phyloP scores from a whole-genome alignment of 2,329 filamentous ascomycete genomes.

The Teratosphaeriaceae sp. region DNA sequence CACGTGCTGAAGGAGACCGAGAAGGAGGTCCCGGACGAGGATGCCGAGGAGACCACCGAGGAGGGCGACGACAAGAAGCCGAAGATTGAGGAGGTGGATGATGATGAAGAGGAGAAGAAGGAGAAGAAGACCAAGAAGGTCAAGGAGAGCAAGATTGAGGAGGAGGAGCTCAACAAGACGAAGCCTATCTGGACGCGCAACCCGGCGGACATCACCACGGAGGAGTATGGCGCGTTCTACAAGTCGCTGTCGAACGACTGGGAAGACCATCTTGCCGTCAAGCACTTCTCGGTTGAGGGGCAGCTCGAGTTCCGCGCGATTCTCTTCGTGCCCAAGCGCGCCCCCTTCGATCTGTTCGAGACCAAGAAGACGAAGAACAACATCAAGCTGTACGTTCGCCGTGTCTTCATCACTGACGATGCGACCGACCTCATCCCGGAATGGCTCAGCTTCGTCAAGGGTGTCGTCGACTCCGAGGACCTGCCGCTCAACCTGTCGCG shows the following conservation, averaged over 20 bases:
- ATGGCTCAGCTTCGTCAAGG: slow-evolving; percentile 99
- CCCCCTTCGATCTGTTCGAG: slow-evolving; percentile 99
- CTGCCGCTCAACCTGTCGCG: slow-evolving; percentile 98
- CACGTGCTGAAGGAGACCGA: slow-evolving; percentile 99
- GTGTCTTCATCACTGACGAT: slow-evolving; percentile 99
- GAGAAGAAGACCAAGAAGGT: slow-evolving; percentile 98
- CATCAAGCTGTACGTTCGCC: slow-evolving; percentile 99
- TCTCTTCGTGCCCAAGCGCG: slow-evolving; percentile 98
- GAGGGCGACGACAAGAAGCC: slow-evolving; percentile 89
- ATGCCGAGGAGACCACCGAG: slow-evolving; percentile 65
- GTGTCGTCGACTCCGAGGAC: slow-evolving; percentile 99
- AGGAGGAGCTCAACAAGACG: slow-evolving; percentile 99
- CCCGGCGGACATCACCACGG: slow-evolving; percentile 85
- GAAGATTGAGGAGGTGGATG: slow-evolving; percentile 85
- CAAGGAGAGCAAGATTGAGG: slow-evolving; percentile 97
- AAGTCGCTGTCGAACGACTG: slow-evolving; percentile 99
- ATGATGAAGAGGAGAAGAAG: slow-evolving; percentile 72
- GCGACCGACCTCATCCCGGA: slow-evolving; percentile 98
- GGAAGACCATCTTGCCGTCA: slow-evolving; percentile 98
- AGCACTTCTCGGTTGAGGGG: slow-evolving; percentile 99
- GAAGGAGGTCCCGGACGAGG: slow-evolving; percentile 97
- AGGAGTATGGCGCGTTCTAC: slow-evolving; percentile 99
- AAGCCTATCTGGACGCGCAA: slow-evolving; percentile 99
- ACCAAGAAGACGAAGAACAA: slow-evolving; percentile 99
- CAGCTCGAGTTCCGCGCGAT: slow-evolving; percentile 99